phyloP scores from a whole-genome alignment of 257 asterid genomes.

The Primulina tabacum region DNA sequence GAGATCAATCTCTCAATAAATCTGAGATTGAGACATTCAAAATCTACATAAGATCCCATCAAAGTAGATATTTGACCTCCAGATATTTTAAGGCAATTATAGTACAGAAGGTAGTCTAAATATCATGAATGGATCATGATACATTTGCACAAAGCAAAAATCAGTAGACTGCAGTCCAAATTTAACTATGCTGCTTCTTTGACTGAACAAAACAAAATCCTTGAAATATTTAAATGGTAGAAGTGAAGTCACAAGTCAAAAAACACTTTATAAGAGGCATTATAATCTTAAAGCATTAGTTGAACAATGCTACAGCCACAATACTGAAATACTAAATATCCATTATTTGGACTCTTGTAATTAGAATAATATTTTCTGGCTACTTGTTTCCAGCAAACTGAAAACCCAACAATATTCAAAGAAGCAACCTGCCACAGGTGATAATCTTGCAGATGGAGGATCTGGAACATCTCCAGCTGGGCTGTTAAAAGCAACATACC shows the following conservation, averaged over 20 bases:
- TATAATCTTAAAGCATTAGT: neutral
- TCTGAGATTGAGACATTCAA: too few relatives aligned
- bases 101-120: neutral
- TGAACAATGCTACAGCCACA: neutral
- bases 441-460: constrained; percentile 45
- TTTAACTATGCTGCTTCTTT: neutral
- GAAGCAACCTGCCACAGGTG: constrained; percentile 62
- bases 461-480: constrained; percentile 43
- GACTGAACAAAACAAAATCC: neutral
- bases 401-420: neutral
- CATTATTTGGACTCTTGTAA: neutral
- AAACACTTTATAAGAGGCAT: neutral
- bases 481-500: constrained; percentile 30
- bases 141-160: neutral
- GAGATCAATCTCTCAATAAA: too few relatives aligned
- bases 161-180: neutral
- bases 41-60: too few relatives aligned
- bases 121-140: neutral
- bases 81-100: neutral
- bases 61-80: neutral
- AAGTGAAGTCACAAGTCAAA: constrained; percentile 14
- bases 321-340: neutral
- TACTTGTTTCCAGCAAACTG: neutral
- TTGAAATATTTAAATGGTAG: constrained; percentile 1
- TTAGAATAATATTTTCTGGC: neutral